A percentile compares a stretch with the other conserved stretches of the same genome.
Evolutionary conservation across 768 basidiomycete species (phyloP).

Genomic region (Psilocybe tampanensis): DNA sequence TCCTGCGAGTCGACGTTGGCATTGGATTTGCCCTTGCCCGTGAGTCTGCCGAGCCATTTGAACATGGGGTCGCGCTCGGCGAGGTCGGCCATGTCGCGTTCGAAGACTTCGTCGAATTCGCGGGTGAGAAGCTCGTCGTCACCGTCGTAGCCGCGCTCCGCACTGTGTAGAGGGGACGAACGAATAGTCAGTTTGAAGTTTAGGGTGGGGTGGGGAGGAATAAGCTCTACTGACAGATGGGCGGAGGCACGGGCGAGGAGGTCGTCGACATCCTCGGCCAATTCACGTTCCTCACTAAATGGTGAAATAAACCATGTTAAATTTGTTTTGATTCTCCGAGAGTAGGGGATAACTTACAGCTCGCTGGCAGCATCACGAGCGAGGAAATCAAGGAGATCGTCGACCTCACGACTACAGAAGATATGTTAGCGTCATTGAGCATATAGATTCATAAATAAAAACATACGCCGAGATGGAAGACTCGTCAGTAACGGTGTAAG

Average conservation of each 20-base stretch:
- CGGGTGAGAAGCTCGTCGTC: constrained; percentile 9
- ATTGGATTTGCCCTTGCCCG: too few species aligned
- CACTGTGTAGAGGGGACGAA: neutral
- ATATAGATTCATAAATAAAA: neutral
- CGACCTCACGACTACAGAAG: constrained; percentile 5
- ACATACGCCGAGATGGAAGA: constrained; percentile 16
- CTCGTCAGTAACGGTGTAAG: constrained; percentile 12
- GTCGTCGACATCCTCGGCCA: neutral
- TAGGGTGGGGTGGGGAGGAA: neutral
- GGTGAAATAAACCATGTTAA: neutral
- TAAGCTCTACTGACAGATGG: neutral
- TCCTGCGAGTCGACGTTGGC: too few species aligned
- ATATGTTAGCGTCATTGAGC: neutral
- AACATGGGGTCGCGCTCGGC: constrained; percentile 13
- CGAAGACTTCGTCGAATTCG: constrained; percentile 9
- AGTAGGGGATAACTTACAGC: constrained; percentile 1
- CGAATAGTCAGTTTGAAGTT: neutral
- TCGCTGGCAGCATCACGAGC: constrained; percentile 10
- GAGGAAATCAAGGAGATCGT: constrained; percentile 9
- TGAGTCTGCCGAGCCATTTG: neutral
- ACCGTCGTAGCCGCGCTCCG: neutral
- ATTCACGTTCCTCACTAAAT: constrained; percentile 10
- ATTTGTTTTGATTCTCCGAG: neutral
- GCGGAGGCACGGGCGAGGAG: neutral
- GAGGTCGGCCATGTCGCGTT: constrained; percentile 8